Percentiles rank a stretch among this genome's conserved stretches.
Conservation (phyloP, 768 basidiomycete genomes). For the Pleurotus sapidus region DNA sequence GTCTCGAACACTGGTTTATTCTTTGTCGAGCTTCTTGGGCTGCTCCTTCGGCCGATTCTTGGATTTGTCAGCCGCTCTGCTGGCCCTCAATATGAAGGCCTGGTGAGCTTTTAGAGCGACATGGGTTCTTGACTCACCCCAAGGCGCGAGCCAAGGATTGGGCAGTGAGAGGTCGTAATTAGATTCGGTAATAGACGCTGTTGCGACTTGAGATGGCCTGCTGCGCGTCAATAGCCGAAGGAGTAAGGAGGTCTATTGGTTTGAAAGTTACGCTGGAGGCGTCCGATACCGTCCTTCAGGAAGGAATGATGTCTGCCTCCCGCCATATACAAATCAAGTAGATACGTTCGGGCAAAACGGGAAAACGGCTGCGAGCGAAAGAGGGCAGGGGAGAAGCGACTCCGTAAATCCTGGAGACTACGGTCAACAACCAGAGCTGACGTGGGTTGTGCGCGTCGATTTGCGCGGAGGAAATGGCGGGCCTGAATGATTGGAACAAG, state of each 20-base stretch:
- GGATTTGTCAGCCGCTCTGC: conserved; percentile 57
- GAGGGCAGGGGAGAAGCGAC: no score
- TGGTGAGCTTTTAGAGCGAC: conserved; percentile 71
- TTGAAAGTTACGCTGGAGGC: conserved; percentile 68
- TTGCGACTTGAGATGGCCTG: conserved; percentile 6
- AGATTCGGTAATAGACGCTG: conserved; percentile 11
- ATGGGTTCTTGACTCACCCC: conserved; percentile 69
- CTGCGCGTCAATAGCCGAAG: conserved; percentile 31
- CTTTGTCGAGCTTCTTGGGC: conserved; percentile 51
- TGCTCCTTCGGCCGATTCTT: conserved; percentile 75
- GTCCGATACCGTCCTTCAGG: conserved; percentile 30
- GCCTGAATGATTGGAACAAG: no score
- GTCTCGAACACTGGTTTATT: conserved; percentile 56
- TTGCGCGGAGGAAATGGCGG: no score
- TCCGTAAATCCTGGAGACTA: no score
- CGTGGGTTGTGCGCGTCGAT: no score
- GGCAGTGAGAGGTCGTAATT: conserved; percentile 12
- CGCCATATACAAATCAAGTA: no score
- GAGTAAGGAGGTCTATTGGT: conserved; percentile 49
- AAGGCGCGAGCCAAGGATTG: conserved; percentile 80
- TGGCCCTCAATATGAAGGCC: conserved; percentile 66
- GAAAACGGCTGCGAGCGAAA: no score
- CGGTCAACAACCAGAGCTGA: no score
- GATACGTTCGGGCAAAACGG: no score
- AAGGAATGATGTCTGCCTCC: no score